Conservation (phyloP, 768 basidiomycete genomes). For the Suillus hirtellus region DNA sequence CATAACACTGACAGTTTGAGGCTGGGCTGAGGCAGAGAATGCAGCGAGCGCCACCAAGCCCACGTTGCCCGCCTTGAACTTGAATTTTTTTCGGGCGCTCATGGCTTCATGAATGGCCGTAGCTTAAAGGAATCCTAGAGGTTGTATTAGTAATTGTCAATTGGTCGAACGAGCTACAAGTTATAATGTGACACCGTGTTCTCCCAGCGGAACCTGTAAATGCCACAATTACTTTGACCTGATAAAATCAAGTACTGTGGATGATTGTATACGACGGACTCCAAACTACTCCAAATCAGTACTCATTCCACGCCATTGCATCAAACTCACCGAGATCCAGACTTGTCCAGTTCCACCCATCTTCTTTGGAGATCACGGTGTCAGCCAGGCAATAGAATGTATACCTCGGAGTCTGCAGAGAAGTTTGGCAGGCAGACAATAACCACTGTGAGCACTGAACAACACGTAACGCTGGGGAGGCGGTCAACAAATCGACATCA, state of each 20-base stretch:
- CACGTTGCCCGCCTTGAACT: conserved; percentile 49
- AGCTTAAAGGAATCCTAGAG: neutral
- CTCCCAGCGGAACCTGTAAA: too few relatives aligned
- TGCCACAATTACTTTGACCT: too few relatives aligned
- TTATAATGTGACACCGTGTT: too few relatives aligned
- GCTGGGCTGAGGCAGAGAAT: conserved; percentile 45
- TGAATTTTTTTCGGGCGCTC: conserved; percentile 20
- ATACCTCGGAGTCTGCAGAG: neutral
- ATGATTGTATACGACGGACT: too few relatives aligned
- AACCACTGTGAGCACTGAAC: neutral
- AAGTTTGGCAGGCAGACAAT: neutral
- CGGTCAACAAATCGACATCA: too few relatives aligned
- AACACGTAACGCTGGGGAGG: too few relatives aligned
- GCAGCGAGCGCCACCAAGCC: conserved; percentile 54
- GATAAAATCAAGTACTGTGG: too few relatives aligned
- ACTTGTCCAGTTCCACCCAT: neutral
- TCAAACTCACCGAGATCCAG: too few relatives aligned
- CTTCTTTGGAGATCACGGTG: neutral
- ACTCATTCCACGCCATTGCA: too few relatives aligned
- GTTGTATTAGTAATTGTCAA: neutral
- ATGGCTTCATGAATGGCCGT: conserved; percentile 17
- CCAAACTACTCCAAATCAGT: too few relatives aligned
- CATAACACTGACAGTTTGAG: conserved; percentile 14
- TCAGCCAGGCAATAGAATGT: neutral
- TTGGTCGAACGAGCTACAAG: too few relatives aligned